phyloP scores from a whole-genome alignment of 495 filamentous ascomycete genomes.

The Lindgomyces ingoldianus region DNA sequence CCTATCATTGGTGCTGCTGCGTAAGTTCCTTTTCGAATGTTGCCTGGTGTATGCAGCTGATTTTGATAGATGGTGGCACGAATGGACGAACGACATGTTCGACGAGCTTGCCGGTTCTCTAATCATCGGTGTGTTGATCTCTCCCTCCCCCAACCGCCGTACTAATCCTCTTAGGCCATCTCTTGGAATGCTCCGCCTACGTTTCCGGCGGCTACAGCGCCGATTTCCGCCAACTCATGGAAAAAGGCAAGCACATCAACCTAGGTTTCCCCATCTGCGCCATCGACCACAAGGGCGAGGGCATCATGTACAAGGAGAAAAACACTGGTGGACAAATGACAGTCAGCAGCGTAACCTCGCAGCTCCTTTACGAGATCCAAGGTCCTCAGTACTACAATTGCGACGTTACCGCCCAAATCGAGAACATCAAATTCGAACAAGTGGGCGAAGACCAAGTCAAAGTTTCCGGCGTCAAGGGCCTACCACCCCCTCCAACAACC shows the following conservation, averaged over 20 bases:
- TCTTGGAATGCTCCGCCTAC: conserved; percentile 37
- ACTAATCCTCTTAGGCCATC: conserved; percentile 22
- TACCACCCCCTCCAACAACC: conserved; percentile 36
- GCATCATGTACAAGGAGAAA: conserved; percentile 34
- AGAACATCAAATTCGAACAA: conserved; percentile 33
- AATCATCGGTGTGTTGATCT: conserved; percentile 20
- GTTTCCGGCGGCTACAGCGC: conserved; percentile 33
- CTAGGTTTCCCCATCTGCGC: conserved; percentile 38
- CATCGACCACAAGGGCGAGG: conserved; percentile 32
- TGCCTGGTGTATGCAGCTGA: neutral
- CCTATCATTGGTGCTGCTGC: conserved; percentile 38
- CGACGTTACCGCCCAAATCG: conserved; percentile 36
- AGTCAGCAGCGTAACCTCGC: conserved; percentile 27
- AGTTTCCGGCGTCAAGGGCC: conserved; percentile 31
- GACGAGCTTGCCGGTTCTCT: conserved; percentile 36
- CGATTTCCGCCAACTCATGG: conserved; percentile 25
- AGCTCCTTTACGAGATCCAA: conserved; percentile 40
- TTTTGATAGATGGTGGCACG: conserved; percentile 26
- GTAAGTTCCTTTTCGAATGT: conserved; percentile 4
- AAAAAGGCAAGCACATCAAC: conserved; percentile 23
- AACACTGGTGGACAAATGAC: conserved; percentile 29
- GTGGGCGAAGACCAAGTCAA: conserved; percentile 33
- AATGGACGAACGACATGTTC: conserved; percentile 30
- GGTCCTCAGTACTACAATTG: conserved; percentile 39
- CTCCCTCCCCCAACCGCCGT: neutral